Conservation (phyloP, 2,329 filamentous ascomycete species). For the Colletotrichum musae region DNA sequence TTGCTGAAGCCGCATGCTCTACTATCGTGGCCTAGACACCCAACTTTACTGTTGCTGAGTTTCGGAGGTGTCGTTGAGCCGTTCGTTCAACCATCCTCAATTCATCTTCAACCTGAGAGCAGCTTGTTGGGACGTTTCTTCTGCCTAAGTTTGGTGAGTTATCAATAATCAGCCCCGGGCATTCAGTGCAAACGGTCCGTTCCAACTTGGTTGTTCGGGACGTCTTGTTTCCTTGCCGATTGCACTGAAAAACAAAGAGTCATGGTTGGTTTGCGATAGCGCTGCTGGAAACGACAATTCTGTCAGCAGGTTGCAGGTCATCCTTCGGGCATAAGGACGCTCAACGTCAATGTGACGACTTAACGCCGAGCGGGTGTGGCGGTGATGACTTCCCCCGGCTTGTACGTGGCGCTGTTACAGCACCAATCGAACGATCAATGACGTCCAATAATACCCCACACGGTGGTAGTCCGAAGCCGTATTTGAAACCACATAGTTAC, state of each 20-base stretch:
- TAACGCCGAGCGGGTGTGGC: constrained; percentile 12
- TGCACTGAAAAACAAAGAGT: background rate
- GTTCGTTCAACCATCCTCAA: no score
- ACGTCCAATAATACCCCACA: constrained; percentile 2
- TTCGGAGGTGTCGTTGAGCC: no score
- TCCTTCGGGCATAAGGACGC: background rate
- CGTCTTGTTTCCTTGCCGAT: background rate
- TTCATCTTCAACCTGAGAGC: no score
- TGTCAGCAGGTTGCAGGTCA: constrained; percentile 13
- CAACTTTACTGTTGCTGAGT: no score
- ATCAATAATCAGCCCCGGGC: no score
- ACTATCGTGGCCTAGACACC: no score
- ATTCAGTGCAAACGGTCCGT: no score
- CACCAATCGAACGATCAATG: constrained; percentile 31
- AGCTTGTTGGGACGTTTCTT: no score
- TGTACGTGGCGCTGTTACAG: constrained; percentile 3
- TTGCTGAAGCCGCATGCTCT: no score
- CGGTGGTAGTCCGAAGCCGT: background rate
- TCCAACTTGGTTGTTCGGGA: no score
- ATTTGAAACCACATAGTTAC: background rate
- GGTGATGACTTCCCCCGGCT: background rate
- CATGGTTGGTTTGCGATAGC: background rate
- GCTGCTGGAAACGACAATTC: background rate
- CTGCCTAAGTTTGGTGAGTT: no score
- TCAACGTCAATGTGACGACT: constrained; percentile 16